Conservation (phyloP, 2,329 filamentous ascomycete genomes). For the Neoarthrinium moseri region DNA sequence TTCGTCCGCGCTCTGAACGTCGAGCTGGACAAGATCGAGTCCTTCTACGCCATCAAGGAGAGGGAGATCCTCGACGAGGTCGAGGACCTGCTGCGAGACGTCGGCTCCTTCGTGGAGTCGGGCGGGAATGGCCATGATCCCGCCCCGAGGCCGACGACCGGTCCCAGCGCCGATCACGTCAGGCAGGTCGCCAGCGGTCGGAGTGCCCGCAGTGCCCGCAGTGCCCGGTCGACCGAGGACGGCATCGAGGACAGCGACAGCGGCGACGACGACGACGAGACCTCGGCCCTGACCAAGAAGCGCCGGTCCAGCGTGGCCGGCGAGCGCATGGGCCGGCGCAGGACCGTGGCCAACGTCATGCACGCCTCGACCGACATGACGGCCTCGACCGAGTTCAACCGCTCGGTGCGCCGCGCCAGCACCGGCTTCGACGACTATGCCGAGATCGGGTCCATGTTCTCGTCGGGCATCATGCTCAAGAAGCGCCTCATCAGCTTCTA, state of each 20-base stretch:
- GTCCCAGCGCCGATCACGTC: slow-evolving; percentile 31
- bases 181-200: slow-evolving; percentile 33
- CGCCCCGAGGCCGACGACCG: slow-evolving; percentile 20
- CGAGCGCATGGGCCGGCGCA: slow-evolving; percentile 34
- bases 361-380: slow-evolving; percentile 54
- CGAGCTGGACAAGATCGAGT: slow-evolving; percentile 90
- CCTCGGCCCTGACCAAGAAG: slow-evolving; percentile 48
- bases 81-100: slow-evolving; percentile 72
- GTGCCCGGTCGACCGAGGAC: slow-evolving; percentile 52
- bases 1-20: slow-evolving; percentile 81
- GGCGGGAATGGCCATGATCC: slow-evolving; percentile 40
- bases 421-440: slow-evolving; percentile 71
- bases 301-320: slow-evolving; percentile 36
- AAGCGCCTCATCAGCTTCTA: slow-evolving; percentile 86
- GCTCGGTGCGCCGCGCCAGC: slow-evolving; percentile 61
- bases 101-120: slow-evolving; percentile 65
- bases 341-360: slow-evolving; percentile 34
- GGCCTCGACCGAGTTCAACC: slow-evolving; percentile 59
- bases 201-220: slow-evolving; percentile 35
- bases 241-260: slow-evolving; percentile 60
- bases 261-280: slow-evolving; percentile 45
- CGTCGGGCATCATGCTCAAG: slow-evolving; percentile 80
- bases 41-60: slow-evolving; percentile 89
- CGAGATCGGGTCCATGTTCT: slow-evolving; percentile 68
- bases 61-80: slow-evolving; percentile 82